A percentile compares a stretch with the other conserved stretches of the same genome.
Evolutionary conservation across 176 grass and related monocot genomes (phyloP).

Genomic region (Eleusine indica): DNA sequence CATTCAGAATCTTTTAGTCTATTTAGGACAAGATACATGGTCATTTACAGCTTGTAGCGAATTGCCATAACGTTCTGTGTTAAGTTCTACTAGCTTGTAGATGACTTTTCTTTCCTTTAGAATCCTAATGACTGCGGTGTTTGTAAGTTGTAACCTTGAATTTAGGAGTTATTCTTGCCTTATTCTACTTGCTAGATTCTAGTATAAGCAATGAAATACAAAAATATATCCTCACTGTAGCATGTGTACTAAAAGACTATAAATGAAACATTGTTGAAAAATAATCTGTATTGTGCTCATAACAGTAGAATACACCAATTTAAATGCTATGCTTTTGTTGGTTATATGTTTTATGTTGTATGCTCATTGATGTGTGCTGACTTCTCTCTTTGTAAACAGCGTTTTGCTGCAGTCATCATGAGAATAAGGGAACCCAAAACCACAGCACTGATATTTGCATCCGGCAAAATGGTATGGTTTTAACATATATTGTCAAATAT

Average conservation of each 20-base stretch:
- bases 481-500: background rate
- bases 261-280: background rate
- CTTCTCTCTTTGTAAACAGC: slow-evolving; percentile 54
- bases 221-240: background rate
- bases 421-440: slow-evolving; percentile 99
- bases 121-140: background rate
- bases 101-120: background rate
- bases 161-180: background rate
- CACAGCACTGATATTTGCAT: slow-evolving; percentile 97
- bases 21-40: background rate
- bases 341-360: background rate
- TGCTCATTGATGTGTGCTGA: slow-evolving; percentile 16
- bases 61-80: slow-evolving; percentile 4
- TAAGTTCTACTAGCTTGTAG: background rate
- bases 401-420: slow-evolving; percentile 99
- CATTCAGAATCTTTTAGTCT: background rate
- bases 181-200: background rate
- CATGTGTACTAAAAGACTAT: background rate
- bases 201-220: background rate
- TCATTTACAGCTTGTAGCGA: background rate
- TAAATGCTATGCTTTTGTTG: background rate
- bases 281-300: background rate
- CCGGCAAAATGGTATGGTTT: slow-evolving; percentile 90
- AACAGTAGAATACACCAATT: background rate
- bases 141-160: slow-evolving; percentile 6